Conservation (phyloP, 306 rosid genomes). For the Geum urbanum region DNA sequence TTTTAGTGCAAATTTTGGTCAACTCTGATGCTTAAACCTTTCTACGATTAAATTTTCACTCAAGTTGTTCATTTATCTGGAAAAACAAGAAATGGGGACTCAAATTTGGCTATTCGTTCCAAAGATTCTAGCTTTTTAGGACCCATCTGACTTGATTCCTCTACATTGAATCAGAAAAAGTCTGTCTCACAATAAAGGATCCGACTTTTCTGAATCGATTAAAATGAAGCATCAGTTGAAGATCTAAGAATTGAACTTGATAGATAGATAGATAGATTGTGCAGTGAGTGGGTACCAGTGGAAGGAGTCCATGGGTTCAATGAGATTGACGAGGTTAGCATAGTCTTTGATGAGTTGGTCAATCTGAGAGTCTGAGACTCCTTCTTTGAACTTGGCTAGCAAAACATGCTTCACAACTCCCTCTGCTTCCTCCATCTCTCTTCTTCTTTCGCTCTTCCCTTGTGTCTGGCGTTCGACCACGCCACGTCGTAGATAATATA, state of each 20-base stretch:
- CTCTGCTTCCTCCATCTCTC: slow-evolving; percentile 59
- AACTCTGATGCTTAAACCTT: neutral
- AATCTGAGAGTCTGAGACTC: slow-evolving; percentile 31
- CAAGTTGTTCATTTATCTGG: neutral
- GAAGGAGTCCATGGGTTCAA: slow-evolving; percentile 72
- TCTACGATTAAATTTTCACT: neutral
- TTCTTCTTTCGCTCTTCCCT: neutral
- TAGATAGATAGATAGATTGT: too few relatives aligned
- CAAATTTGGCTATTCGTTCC: neutral
- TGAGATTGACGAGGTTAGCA: slow-evolving; percentile 63
- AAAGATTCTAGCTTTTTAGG: neutral
- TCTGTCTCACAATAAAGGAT: neutral
- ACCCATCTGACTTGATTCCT: neutral
- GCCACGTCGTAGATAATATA: too few relatives aligned
- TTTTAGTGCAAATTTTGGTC: neutral
- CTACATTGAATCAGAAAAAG: neutral
- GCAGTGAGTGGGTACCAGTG: slow-evolving; percentile 46
- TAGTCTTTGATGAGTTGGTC: slow-evolving; percentile 56
- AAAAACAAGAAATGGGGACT: neutral
- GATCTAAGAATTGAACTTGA: neutral
- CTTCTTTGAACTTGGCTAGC: slow-evolving; percentile 73
- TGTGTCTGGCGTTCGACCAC: neutral
- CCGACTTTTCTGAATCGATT: neutral
- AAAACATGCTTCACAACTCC: slow-evolving; percentile 70
- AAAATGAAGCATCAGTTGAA: neutral